A percentile compares a stretch with the other conserved stretches of the same genome.
Evolutionary conservation across 495 filamentous ascomycete species (phyloP).

Genomic region (Pyrenula massariospora): DNA sequence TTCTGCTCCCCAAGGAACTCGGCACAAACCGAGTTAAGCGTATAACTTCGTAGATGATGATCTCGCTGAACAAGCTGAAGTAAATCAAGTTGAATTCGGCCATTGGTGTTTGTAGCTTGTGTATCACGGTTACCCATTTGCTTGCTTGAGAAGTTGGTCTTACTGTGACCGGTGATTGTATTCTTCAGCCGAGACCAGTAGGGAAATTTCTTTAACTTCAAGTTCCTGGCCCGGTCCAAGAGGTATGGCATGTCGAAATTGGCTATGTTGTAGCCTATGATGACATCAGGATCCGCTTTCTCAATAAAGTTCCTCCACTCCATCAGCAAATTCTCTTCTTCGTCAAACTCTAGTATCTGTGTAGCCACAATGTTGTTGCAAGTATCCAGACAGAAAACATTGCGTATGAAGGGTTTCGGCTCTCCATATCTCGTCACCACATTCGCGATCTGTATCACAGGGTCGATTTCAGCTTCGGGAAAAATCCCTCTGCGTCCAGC

Average conservation of each 20-base stretch:
- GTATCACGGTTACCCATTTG: constrained; percentile 97
- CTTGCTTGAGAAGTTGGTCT: constrained; percentile 88
- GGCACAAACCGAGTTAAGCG: constrained; percentile 91
- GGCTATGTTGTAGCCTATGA: constrained; percentile 97
- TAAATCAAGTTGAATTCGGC: constrained; percentile 84
- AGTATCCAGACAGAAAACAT: constrained; percentile 87
- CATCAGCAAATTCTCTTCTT: constrained; percentile 76
- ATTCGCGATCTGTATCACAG: constrained; percentile 97
- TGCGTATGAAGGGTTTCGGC: constrained; percentile 86
- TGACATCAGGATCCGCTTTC: constrained; percentile 90
- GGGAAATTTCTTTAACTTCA: constrained; percentile 66
- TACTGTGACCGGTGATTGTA: constrained; percentile 52
- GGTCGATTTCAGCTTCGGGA: constrained; percentile 80
- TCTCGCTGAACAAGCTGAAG: constrained; percentile 90
- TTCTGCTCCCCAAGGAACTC: constrained; percentile 97
- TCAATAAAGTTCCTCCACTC: constrained; percentile 83
- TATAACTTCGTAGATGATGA: constrained; percentile 91
- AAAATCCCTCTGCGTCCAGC: constrained; percentile 96
- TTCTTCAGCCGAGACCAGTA: constrained; percentile 70
- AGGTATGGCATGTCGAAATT: constrained; percentile 99
- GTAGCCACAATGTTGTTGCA: constrained; percentile 92
- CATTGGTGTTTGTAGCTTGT: constrained; percentile 87
- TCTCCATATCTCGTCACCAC: constrained; percentile 95
- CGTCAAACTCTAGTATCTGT: constrained; percentile 70
- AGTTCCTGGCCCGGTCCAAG: constrained; percentile 73